Percentiles rank a stretch among this genome's conserved stretches.
phyloP scores from a whole-genome alignment of 169 alveolate species.

The Eimeria praecox region DNA sequence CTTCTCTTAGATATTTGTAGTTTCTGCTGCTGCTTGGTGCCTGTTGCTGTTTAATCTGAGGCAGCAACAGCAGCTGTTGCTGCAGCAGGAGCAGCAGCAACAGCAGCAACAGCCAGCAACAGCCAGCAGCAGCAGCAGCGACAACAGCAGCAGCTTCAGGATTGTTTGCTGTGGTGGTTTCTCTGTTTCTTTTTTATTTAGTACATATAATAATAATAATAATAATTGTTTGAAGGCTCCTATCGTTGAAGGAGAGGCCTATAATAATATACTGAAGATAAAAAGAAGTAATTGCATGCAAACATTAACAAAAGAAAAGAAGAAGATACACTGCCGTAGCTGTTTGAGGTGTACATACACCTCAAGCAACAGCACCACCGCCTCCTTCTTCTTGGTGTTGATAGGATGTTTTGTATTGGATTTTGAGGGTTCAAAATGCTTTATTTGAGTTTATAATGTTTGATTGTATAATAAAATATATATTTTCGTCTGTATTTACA shows the following conservation, averaged over 20 bases:
- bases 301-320: not conserved
- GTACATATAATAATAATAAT: too few relatives aligned
- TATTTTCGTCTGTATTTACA: too few relatives aligned
- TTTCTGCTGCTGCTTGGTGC: not conserved
- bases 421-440: not conserved
- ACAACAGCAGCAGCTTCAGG: not conserved
- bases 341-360: not conserved
- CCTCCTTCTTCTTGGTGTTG: not conserved
- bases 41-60: not conserved
- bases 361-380: not conserved
- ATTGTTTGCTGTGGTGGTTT: too few relatives aligned
- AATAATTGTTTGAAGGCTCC: too few relatives aligned
- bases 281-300: not conserved
- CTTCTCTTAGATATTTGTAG: not conserved
- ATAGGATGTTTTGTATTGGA: too few relatives aligned
- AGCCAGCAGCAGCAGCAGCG: slow-evolving; percentile 19
- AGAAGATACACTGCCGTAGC: not conserved
- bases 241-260: not conserved
- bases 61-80: not conserved
- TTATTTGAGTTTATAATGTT: too few relatives aligned
- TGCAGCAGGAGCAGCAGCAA: not conserved
- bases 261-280: too few relatives aligned
- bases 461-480: too few relatives aligned
- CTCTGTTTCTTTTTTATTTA: too few relatives aligned
- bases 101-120: not conserved